phyloP scores from a whole-genome alignment of 139 green algal species.

The Pseudopediastrum boryanum region DNA sequence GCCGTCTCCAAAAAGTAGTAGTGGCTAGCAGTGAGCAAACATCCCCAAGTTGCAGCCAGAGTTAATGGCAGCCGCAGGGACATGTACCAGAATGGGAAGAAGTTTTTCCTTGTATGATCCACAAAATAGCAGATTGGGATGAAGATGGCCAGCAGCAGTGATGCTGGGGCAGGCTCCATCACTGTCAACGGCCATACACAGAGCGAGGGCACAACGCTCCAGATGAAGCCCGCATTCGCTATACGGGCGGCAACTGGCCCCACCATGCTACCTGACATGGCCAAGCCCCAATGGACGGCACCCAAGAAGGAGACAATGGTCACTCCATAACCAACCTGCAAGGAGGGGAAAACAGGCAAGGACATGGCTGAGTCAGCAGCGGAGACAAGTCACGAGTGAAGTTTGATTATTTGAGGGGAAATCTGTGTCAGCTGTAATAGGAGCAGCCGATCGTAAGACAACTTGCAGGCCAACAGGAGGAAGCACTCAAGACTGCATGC shows the following conservation, averaged over 20 bases:
- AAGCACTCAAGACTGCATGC: too few relatives aligned
- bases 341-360: too few relatives aligned
- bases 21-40: conserved; percentile 37
- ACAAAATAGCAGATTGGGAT: conserved; percentile 37
- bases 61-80: conserved; percentile 48
- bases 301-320: conserved; percentile 90
- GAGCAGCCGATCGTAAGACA: too few relatives aligned
- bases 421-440: too few relatives aligned
- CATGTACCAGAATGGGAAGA: conserved; percentile 37
- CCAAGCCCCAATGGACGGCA: conserved; percentile 90
- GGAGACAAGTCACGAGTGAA: too few relatives aligned
- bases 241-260: conserved; percentile 26
- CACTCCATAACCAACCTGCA: conserved; percentile 76
- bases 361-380: too few relatives aligned
- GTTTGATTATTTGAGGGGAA: too few relatives aligned
- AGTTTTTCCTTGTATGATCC: conserved; percentile 24
- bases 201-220: conserved; percentile 83
- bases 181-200: conserved; percentile 76
- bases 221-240: conserved; percentile 65
- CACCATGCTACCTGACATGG: conserved; percentile 62
- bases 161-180: conserved; percentile 42
- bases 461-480: too few relatives aligned
- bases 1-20: too few relatives aligned
- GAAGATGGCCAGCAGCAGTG: conserved; percentile 39
- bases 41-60: conserved; percentile 35